Percentiles rank a stretch among this genome's conserved stretches.
These are phyloP conservation scores for Schoenoplectus tabernaemontani DNA, from an alignment of 202 grass and related monocot genomes.

Conservation along the genomic window DNA sequence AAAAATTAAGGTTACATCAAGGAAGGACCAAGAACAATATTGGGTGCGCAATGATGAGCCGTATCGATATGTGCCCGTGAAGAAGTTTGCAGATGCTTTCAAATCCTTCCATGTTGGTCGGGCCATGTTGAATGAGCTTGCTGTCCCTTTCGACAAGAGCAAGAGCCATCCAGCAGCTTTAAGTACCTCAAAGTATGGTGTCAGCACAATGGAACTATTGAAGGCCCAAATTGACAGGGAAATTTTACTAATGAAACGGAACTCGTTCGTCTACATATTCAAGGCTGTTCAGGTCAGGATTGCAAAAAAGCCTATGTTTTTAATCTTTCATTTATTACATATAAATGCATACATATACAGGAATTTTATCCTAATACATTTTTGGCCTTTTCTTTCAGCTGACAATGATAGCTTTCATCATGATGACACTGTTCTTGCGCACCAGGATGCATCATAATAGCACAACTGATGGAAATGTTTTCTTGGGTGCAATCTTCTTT, in stretches of 20 bases:
- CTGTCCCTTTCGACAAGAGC: conserved; percentile 52
- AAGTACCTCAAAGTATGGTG: conserved; percentile 40
- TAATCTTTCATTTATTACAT: background rate
- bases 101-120: conserved; percentile 39
- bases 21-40: conserved; percentile 66
- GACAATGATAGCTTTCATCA: conserved; percentile 34
- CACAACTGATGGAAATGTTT: conserved; percentile 34
- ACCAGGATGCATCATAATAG: conserved; percentile 43
- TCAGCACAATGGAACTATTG: conserved; percentile 38
- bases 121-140: conserved; percentile 35
- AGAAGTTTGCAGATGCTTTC: conserved; percentile 40
- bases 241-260: conserved; percentile 67
- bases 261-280: conserved; percentile 64
- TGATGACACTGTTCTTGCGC: conserved; percentile 57
- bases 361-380: background rate
- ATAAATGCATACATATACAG: background rate
- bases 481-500: conserved; percentile 56
- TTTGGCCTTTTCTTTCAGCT: conserved; percentile 33
- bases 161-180: conserved; percentile 70
- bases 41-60: conserved; percentile 33
- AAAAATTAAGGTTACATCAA: conserved; percentile 52
- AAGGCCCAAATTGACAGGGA: conserved; percentile 57
- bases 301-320: background rate
- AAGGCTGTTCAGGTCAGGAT: conserved; percentile 41
- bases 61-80: conserved; percentile 52